Percentiles rank a stretch among this genome's conserved stretches.
These are phyloP conservation scores for Cyberlindnera xylosilytica DNA, from an alignment of 805 yeast genomes.

Conservation along the genomic window DNA sequence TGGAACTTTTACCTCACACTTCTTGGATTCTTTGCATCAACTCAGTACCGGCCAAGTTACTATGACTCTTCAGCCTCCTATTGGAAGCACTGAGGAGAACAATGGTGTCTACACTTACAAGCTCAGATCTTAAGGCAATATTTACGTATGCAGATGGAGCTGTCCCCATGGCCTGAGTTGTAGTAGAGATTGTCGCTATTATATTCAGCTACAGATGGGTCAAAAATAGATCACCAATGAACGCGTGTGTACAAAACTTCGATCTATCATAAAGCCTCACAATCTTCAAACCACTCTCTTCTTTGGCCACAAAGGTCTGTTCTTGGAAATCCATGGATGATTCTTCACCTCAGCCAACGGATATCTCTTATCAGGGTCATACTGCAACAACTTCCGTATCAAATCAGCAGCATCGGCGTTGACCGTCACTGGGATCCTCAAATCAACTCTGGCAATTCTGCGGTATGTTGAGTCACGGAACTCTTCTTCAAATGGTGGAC, in stretches of 20 bases:
- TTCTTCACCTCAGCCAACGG: slow-evolving; percentile 54
- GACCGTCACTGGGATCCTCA: slow-evolving; percentile 67
- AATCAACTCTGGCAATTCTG: slow-evolving; percentile 74
- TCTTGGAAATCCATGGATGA: slow-evolving; percentile 83
- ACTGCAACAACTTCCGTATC: slow-evolving; percentile 58
- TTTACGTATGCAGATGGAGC: too few relatives aligned
- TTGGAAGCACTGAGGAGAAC: too few relatives aligned
- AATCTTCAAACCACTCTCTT: neutral
- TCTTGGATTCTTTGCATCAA: slow-evolving; percentile 5
- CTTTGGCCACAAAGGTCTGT: slow-evolving; percentile 58
- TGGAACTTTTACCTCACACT: slow-evolving; percentile 5
- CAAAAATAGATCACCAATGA: too few relatives aligned
- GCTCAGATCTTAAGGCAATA: too few relatives aligned
- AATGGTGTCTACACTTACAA: too few relatives aligned
- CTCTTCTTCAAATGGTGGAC: slow-evolving; percentile 88
- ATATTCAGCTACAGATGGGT: too few relatives aligned
- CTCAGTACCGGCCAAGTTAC: neutral
- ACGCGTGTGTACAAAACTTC: too few relatives aligned
- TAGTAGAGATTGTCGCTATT: too few relatives aligned
- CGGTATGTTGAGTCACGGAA: slow-evolving; percentile 76
- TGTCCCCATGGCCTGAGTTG: too few relatives aligned
- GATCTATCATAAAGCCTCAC: too few relatives aligned
- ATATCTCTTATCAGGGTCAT: slow-evolving; percentile 66
- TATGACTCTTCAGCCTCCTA: too few relatives aligned
- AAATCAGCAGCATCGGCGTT: slow-evolving; percentile 76